phyloP scores from a whole-genome alignment of 805 yeast genomes.

The Lachancea quebecensis region DNA sequence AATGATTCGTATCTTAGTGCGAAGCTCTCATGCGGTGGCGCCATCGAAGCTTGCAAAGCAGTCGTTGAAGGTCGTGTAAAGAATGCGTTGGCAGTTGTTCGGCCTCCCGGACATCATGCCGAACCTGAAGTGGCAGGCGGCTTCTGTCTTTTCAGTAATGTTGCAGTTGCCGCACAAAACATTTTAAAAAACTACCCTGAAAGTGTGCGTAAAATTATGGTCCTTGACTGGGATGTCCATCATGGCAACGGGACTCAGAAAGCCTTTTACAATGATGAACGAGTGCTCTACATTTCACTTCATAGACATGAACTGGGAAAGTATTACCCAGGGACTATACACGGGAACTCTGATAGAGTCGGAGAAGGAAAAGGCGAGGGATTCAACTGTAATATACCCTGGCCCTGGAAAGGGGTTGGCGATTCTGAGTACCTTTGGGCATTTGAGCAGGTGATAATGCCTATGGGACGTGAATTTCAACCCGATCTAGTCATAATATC shows the following conservation, averaged over 20 bases:
- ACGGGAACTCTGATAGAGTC: conserved; percentile 71
- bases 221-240: conserved; percentile 97
- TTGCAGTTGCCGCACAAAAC: conserved; percentile 91
- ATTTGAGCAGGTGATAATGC: conserved; percentile 77
- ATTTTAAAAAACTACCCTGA: conserved; percentile 81
- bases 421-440: conserved; percentile 96
- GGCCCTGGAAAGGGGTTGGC: conserved; percentile 87
- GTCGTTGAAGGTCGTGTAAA: conserved; percentile 90
- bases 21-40: conserved; percentile 90
- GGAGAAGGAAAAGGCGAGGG: conserved; percentile 90
- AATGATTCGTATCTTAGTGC: conserved; percentile 86
- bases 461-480: conserved; percentile 78
- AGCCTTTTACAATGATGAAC: conserved; percentile 80
- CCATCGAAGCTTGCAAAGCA: conserved; percentile 92
- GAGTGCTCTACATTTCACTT: conserved; percentile 83
- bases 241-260: conserved; percentile 99
- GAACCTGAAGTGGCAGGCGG: conserved; percentile 98
- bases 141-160: conserved; percentile 91
- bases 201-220: conserved; percentile 71
- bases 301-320: conserved; percentile 90
- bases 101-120: conserved; percentile 99
- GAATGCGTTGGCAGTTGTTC: conserved; percentile 86
- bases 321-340: conserved; percentile 89
- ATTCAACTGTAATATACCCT: conserved; percentile 81
- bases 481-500: conserved; percentile 92